A percentile compares a stretch with the other conserved stretches of the same genome.
Conservation (phyloP, 2,329 filamentous ascomycete species). For the Neurospora sp. region DNA sequence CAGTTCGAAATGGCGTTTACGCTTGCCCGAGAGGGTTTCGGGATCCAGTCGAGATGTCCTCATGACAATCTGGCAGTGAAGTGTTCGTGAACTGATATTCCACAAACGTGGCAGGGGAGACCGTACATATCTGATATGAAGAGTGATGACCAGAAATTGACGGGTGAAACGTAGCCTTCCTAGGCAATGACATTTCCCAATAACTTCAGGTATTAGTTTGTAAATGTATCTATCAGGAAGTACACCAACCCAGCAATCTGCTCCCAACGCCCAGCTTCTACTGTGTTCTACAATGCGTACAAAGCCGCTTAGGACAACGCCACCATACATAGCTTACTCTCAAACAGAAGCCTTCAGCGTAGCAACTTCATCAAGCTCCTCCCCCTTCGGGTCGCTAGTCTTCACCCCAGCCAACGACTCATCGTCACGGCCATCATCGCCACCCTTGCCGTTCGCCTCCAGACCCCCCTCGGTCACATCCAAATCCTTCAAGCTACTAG, state of each 20-base stretch:
- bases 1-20: slow-evolving; percentile 86
- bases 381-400: slow-evolving; percentile 19
- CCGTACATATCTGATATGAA: too few relatives aligned
- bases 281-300: neutral
- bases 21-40: slow-evolving; percentile 58
- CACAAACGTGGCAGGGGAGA: too few relatives aligned
- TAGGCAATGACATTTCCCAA: neutral
- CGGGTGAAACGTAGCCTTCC: too few relatives aligned
- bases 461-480: slow-evolving; percentile 2
- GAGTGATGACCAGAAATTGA: too few relatives aligned
- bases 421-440: slow-evolving; percentile 9
- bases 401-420: slow-evolving; percentile 20
- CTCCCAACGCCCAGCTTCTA: neutral
- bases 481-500: slow-evolving; percentile 53
- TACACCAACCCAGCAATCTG: neutral
- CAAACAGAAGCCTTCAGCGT: neutral
- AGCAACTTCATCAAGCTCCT: slow-evolving; percentile 12
- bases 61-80: slow-evolving; percentile 63
- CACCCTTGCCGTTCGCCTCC: neutral
- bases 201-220: neutral
- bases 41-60: slow-evolving; percentile 77
- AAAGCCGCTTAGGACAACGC: neutral
- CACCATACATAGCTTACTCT: neutral
- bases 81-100: neutral
- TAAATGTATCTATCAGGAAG: neutral